Conservation (phyloP, 441 rosid species). For the Arabidopsis lyrata region DNA sequence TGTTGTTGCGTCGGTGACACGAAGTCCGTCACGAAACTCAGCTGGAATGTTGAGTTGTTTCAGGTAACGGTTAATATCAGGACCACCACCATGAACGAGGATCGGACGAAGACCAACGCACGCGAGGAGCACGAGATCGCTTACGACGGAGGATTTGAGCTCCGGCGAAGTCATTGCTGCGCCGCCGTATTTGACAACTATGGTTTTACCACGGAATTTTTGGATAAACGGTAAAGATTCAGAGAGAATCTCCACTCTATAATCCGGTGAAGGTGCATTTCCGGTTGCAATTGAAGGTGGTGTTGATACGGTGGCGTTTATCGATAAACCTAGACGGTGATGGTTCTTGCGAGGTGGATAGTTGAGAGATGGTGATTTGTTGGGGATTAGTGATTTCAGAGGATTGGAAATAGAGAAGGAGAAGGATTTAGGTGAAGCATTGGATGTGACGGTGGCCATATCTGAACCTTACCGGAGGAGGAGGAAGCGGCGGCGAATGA, state of each 20-base stretch:
- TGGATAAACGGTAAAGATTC: conserved; percentile 94
- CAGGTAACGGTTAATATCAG: conserved; percentile 85
- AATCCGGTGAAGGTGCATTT: conserved; percentile 38
- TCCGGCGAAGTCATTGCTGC: conserved; percentile 92
- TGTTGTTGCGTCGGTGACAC: conserved; percentile 86
- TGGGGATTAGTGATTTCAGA: conserved; percentile 5
- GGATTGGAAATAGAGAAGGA: conserved; percentile 31
- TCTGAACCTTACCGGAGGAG: conserved; percentile 36
- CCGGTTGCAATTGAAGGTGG: conserved; percentile 7
- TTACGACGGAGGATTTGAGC: conserved; percentile 75
- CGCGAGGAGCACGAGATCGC: conserved; percentile 85
- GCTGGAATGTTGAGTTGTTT: conserved; percentile 72
- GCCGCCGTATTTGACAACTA: conserved; percentile 92
- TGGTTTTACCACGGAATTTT: conserved; percentile 82
- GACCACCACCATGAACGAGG: conserved; percentile 95
- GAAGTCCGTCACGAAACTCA: conserved; percentile 86
- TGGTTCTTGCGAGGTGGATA: conserved; percentile 29
- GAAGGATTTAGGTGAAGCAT: conserved; percentile 29
- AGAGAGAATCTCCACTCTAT: conserved; percentile 77
- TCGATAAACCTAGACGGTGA: conserved; percentile 25
- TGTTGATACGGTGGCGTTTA: conserved; percentile 38
- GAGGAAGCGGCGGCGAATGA: conserved; percentile 28
- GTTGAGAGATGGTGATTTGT: conserved; percentile 31
- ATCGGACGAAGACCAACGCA: conserved; percentile 92
- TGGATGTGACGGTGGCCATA: conserved; percentile 42